These are phyloP conservation scores for Tetradesmus lagerheimii DNA, from an alignment of 139 green algal species.

Conservation along the genomic window DNA sequence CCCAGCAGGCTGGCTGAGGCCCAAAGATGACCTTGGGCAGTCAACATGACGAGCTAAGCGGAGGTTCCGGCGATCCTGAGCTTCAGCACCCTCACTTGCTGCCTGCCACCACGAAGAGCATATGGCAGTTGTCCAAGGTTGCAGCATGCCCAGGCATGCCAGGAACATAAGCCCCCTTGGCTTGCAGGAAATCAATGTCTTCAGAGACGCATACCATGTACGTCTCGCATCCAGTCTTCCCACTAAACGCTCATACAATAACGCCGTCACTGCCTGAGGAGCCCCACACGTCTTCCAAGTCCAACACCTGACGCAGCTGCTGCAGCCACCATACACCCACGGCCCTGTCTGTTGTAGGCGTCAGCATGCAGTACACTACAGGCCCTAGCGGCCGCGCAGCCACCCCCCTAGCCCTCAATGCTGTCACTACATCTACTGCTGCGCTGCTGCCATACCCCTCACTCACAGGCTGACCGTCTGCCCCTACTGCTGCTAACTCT, in stretches of 20 bases:
- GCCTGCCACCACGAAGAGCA: no score
- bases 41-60: no score
- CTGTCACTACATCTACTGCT: slow-evolving; percentile 59
- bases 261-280: background rate
- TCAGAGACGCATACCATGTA: no score
- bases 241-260: background rate
- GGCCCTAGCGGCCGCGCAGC: slow-evolving; percentile 90
- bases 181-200: no score
- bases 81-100: no score
- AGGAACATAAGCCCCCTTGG: no score
- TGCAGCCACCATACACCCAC: slow-evolving; percentile 67
- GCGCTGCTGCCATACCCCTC: slow-evolving; percentile 66
- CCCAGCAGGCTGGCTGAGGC: no score
- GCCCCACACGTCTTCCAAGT: background rate
- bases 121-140: no score
- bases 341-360: slow-evolving; percentile 74
- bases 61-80: no score
- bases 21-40: no score
- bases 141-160: no score
- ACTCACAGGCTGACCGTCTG: background rate
- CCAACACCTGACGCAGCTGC: slow-evolving; percentile 54
- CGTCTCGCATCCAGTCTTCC: no score
- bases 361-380: slow-evolving; percentile 95
- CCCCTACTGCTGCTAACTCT: slow-evolving; percentile 67
- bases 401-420: slow-evolving; percentile 69